Evolutionary conservation across 768 basidiomycete genomes (phyloP).

Genomic region (Thelephora ganbajun): DNA sequence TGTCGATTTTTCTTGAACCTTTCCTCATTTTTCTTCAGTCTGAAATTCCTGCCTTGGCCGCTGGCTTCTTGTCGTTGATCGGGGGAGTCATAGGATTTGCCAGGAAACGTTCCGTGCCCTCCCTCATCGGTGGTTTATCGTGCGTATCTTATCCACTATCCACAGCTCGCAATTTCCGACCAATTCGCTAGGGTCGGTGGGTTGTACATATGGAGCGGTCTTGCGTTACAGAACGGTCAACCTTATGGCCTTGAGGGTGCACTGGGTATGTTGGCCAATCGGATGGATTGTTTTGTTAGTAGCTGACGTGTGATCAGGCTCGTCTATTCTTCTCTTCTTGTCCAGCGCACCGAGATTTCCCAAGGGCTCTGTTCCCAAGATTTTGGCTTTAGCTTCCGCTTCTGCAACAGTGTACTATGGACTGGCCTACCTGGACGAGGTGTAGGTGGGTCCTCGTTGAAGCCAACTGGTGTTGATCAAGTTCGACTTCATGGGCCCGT

Average conservation of each 20-base stretch:
- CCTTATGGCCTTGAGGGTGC: slow-evolving; percentile 68
- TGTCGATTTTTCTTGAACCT: neutral
- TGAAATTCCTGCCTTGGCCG: slow-evolving; percentile 67
- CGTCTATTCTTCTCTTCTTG: slow-evolving; percentile 55
- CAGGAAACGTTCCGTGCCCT: slow-evolving; percentile 65
- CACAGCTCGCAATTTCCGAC: neutral
- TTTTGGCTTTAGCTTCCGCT: slow-evolving; percentile 45
- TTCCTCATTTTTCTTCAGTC: slow-evolving; percentile 29
- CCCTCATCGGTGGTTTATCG: slow-evolving; percentile 72
- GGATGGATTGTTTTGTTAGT: neutral
- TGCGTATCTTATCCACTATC: slow-evolving; percentile 19
- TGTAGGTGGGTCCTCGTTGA: too few species aligned
- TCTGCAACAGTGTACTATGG: slow-evolving; percentile 54
- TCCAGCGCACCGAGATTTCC: slow-evolving; percentile 56
- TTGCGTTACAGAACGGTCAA: slow-evolving; percentile 59
- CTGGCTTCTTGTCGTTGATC: slow-evolving; percentile 63
- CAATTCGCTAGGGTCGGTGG: slow-evolving; percentile 45
- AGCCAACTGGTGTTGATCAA: too few species aligned
- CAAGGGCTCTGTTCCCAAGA: slow-evolving; percentile 56
- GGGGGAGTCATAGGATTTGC: slow-evolving; percentile 66
- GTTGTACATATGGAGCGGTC: slow-evolving; percentile 69
- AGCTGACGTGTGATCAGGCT: slow-evolving; percentile 28
- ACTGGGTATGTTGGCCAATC: slow-evolving; percentile 30
- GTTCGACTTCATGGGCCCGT: too few species aligned
- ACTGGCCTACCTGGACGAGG: neutral